These are phyloP conservation scores for Tulasnella sp. DNA, from an alignment of 768 basidiomycete genomes.

Conservation along the genomic window DNA sequence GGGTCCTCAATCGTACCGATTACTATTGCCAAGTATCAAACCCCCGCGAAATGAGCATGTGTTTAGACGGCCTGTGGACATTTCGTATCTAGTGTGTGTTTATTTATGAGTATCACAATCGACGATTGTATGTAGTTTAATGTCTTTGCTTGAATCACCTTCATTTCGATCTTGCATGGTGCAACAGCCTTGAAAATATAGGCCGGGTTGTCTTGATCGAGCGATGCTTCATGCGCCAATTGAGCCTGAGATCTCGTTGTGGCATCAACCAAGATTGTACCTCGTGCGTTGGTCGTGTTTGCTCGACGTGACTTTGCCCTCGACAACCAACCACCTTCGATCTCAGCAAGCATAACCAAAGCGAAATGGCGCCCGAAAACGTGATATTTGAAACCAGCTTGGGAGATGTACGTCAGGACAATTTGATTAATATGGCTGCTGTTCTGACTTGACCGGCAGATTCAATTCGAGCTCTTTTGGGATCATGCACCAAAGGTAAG, in stretches of 20 bases:
- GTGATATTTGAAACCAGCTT: constrained; percentile 75
- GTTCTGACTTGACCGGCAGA: constrained; percentile 20
- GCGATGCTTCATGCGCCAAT: not conserved
- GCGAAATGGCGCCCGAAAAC: constrained; percentile 29
- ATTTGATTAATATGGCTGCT: not conserved
- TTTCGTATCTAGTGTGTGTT: not conserved
- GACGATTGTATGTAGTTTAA: not conserved
- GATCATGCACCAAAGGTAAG: constrained; percentile 71
- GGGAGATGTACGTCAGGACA: constrained; percentile 42
- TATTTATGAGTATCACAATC: not conserved
- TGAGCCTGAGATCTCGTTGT: not conserved
- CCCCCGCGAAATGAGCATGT: not conserved
- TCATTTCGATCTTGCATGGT: not conserved
- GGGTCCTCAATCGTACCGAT: too few relatives aligned
- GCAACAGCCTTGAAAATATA: not conserved
- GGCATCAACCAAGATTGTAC: not conserved
- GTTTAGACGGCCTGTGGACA: not conserved
- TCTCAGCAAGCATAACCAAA: not conserved
- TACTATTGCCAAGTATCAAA: constrained; percentile 19
- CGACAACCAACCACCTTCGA: not conserved
- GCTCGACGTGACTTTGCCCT: not conserved
- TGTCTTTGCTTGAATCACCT: not conserved
- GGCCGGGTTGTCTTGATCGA: not conserved
- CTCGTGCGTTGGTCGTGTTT: not conserved
- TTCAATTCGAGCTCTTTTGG: constrained; percentile 89